phyloP scores from a whole-genome alignment of 805 yeast genomes.

The Metschnikowia baotianmanensis region DNA sequence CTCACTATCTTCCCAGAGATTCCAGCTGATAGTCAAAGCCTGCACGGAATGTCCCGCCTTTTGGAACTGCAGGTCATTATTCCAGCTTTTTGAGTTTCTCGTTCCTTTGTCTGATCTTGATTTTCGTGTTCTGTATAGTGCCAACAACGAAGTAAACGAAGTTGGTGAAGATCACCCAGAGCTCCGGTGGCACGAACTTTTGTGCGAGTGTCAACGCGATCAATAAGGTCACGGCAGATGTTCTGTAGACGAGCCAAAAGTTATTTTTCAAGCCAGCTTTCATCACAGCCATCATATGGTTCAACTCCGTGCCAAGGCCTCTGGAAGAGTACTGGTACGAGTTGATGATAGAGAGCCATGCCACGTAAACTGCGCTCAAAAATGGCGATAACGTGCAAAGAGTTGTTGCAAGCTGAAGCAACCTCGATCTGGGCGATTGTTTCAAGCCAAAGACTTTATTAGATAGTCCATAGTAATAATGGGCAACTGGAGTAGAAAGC shows the following conservation, averaged over 20 bases:
- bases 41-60: too few species aligned
- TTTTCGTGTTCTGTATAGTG: conserved; percentile 56
- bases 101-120: conserved; percentile 35
- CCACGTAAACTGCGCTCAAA: conserved; percentile 45
- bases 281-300: conserved; percentile 22
- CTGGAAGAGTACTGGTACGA: conserved; percentile 11
- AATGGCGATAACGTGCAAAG: conserved; percentile 57
- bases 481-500: conserved; percentile 58
- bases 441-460: conserved; percentile 44
- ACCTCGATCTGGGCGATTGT: conserved; percentile 35
- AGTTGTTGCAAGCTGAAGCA: conserved; percentile 51
- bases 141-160: conserved; percentile 58
- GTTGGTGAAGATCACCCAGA: conserved; percentile 65
- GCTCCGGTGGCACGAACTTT: conserved; percentile 51
- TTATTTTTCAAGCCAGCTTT: conserved; percentile 39
- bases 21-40: too few species aligned
- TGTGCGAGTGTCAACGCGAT: conserved; percentile 55
- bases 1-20: too few species aligned
- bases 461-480: conserved; percentile 48
- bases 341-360: conserved; percentile 54
- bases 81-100: conserved; percentile 12
- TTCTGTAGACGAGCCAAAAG: conserved; percentile 45
- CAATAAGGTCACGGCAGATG: conserved; percentile 55
- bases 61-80: background rate
- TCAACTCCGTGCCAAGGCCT: conserved; percentile 14